Evolutionary conservation across 352 stramenopile genomes (phyloP), one percentile per base, ranked within the genome.

Genomic region (Pythium folliculosum): DNA sequence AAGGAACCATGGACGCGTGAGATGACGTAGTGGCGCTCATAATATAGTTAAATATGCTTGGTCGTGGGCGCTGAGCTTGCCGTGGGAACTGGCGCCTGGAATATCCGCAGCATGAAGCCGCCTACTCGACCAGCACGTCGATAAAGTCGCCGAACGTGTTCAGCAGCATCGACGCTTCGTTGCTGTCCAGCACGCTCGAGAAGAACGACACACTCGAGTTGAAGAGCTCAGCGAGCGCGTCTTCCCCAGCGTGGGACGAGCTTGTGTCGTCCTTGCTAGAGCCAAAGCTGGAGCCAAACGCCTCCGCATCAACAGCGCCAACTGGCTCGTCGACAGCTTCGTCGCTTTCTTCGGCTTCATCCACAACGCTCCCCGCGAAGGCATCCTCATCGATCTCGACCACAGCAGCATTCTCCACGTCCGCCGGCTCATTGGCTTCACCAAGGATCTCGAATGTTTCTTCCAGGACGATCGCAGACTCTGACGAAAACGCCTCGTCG

Each of bases 141-240:
- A 92, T 48, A 50, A 92, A 88, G 64, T 91, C 75, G 25, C 80
- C 82, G 38, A 92, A 86, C 3, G 80, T 78, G 67, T 90, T 90
- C 47, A 92, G 83, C 25, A 92, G 69, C 47, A 79, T 82, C 45
- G 78, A 68, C 17, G 82, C 74, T 55, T 89, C 78, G 40, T 90
- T 60, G 43, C 79, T 91, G 49, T 90, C 80, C 40, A 81, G 88
- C 14, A 89, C 71, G 49, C 72, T 73, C 17, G 75, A 70, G 40
- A 92, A 60, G 25, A 89, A 71, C 43, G 78, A 88, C 47, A 92
- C 70, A 23, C 82, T 73, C 2, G 64, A 72, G 54, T 87, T 76
- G 21, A 88, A 59, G 16, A 89, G 50, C 4, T 50, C 59, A 4
- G 43, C 53, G 21, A 67, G 17, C 9, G 57, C 22, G 19, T 72